Evolutionary conservation across 2,329 filamentous ascomycete species (phyloP).

Genomic region (Penicillium sp.): DNA sequence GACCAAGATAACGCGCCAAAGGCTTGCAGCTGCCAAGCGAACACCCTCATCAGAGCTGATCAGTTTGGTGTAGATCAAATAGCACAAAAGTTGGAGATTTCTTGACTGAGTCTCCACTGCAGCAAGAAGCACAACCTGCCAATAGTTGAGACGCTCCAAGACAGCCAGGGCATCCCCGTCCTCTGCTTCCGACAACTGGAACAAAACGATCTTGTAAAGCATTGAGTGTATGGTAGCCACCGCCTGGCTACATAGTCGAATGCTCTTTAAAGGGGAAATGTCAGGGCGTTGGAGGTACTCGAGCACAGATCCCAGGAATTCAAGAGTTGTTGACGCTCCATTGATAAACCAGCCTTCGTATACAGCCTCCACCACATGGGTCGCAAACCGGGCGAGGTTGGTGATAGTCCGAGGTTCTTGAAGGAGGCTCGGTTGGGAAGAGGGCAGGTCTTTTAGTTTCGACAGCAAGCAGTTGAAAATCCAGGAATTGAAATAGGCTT

Average conservation of each 20-base stretch:
- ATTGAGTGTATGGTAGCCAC: conserved; percentile 71
- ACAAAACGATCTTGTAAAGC: conserved; percentile 73
- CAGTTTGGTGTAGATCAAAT: conserved; percentile 86
- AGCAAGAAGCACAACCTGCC: conserved; percentile 86
- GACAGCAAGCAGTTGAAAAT: conserved; percentile 72
- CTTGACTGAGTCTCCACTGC: conserved; percentile 75
- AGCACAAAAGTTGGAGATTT: conserved; percentile 82
- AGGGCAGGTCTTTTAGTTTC: conserved; percentile 66
- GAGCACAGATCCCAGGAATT: conserved; percentile 78
- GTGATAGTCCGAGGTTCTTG: conserved; percentile 79
- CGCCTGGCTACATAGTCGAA: conserved; percentile 85
- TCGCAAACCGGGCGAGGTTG: conserved; percentile 77
- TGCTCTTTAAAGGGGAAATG: conserved; percentile 74
- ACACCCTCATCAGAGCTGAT: conserved; percentile 67
- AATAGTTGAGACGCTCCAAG: conserved; percentile 84
- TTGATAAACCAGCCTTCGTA: conserved; percentile 97
- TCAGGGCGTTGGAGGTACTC: conserved; percentile 88
- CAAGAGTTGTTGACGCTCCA: conserved; percentile 76
- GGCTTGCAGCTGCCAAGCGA: conserved; percentile 71
- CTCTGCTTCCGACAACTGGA: conserved; percentile 80
- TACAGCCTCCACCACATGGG: conserved; percentile 81
- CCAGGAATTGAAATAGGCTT: conserved; percentile 92
- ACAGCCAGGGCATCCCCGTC: conserved; percentile 67
- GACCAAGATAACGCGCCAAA: conserved; percentile 89
- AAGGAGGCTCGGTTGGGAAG: conserved; percentile 68